A percentile compares a stretch with the other conserved stretches of the same genome.
phyloP scores from a whole-genome alignment of 2,329 filamentous ascomycete species.

The Leptographium flavum region DNA sequence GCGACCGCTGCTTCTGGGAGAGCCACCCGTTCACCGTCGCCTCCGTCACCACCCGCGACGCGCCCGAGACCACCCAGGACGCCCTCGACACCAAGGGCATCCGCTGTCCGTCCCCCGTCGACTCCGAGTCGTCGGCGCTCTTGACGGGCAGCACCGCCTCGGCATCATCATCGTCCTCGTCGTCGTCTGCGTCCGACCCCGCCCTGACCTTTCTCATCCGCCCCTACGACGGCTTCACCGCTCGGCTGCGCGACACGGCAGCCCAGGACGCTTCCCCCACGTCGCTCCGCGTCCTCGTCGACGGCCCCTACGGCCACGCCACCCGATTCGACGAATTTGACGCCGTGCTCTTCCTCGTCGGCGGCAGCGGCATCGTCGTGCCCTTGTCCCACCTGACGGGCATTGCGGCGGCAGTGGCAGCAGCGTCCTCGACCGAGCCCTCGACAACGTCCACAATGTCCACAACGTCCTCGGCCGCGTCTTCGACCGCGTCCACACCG shows the following conservation, averaged over 20 bases:
- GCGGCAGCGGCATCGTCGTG: slow-evolving; percentile 12
- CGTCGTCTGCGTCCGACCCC: not conserved
- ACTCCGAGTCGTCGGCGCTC: not conserved
- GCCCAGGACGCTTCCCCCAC: not conserved
- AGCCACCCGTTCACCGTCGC: slow-evolving; percentile 36
- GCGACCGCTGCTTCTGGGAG: slow-evolving; percentile 27
- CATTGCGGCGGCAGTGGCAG: not conserved
- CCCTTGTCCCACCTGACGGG: slow-evolving; percentile 10
- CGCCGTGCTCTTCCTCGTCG: slow-evolving; percentile 9
- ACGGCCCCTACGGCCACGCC: slow-evolving; percentile 10
- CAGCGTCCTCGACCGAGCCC: no score
- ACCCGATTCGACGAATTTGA: slow-evolving; percentile 4
- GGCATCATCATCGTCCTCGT: no score
- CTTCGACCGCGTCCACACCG: no score
- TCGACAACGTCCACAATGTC: no score
- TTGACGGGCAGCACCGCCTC: not conserved
- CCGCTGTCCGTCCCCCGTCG: not conserved
- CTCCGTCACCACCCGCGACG: slow-evolving; percentile 1
- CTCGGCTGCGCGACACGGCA: slow-evolving; percentile 8
- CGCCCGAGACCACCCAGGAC: no score
- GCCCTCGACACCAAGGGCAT: no score
- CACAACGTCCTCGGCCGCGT: no score
- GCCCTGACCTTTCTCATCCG: slow-evolving; percentile 10
- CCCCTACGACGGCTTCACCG: slow-evolving; percentile 11
- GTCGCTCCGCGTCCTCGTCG: slow-evolving; percentile 7